Evolutionary conservation across 306 rosid species (phyloP).

Genomic region (Oxytropis ochrocephala): DNA sequence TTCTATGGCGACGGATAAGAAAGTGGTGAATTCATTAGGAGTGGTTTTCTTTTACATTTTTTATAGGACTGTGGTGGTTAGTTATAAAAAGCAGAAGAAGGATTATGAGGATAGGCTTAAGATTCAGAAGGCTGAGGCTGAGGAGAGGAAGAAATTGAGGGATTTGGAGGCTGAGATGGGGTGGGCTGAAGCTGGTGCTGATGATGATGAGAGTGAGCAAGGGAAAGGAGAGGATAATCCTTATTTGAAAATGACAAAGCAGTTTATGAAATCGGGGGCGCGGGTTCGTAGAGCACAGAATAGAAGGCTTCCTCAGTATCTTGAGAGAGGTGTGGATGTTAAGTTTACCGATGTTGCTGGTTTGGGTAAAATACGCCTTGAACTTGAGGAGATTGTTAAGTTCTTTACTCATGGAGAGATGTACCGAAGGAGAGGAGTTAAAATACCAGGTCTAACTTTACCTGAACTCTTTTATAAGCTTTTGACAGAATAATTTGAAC

Average conservation of each 20-base stretch:
- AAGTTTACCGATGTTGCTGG: conserved; percentile 95
- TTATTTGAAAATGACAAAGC: conserved; percentile 81
- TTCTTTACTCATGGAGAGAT: conserved; percentile 97
- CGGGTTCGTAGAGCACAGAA: conserved; percentile 73
- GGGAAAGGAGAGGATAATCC: conserved; percentile 76
- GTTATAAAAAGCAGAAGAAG: conserved; percentile 81
- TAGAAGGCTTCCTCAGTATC: conserved; percentile 74
- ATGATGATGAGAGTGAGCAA: conserved; percentile 52
- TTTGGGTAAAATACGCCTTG: conserved; percentile 89
- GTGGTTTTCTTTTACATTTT: conserved; percentile 62
- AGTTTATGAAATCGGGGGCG: conserved; percentile 97
- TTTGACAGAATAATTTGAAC: conserved; percentile 18
- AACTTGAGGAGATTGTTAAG: conserved; percentile 98
- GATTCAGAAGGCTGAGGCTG: conserved; percentile 90
- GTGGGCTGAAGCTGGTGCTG: conserved; percentile 37
- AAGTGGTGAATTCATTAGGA: conserved; percentile 55
- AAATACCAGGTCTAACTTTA: conserved; percentile 70
- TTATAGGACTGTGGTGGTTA: conserved; percentile 76
- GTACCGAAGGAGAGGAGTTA: conserved; percentile 91
- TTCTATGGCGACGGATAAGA: conserved; percentile 43
- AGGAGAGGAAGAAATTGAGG: conserved; percentile 84
- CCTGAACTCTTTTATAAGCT: conserved; percentile 1
- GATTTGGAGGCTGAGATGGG: conserved; percentile 69
- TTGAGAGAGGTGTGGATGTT: conserved; percentile 91
- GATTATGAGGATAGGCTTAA: conserved; percentile 92